These are phyloP conservation scores for Fusarium mundagurra DNA, from an alignment of 2,329 filamentous ascomycete genomes.

Conservation along the genomic window DNA sequence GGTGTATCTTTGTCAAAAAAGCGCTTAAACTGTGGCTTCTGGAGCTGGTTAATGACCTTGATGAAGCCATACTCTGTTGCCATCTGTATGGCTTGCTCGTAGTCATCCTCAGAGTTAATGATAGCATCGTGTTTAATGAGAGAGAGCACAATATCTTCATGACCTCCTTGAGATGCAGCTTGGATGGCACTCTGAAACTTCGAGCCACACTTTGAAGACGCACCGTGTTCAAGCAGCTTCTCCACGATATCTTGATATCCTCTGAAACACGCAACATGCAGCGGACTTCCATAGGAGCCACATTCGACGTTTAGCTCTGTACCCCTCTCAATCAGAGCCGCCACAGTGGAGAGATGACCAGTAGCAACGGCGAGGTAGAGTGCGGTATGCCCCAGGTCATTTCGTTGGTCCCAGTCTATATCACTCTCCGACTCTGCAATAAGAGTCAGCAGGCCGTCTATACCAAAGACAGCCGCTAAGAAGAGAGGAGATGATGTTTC, in stretches of 20 bases:
- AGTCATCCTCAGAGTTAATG: not conserved
- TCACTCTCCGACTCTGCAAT: not conserved
- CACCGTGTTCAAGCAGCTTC: not conserved
- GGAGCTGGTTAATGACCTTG: not conserved
- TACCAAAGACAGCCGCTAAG: not conserved
- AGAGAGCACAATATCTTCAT: not conserved
- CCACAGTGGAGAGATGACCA: not conserved
- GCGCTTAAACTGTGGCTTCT: not conserved
- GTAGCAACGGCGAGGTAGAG: not conserved
- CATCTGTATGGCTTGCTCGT: not conserved
- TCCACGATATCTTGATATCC: not conserved
- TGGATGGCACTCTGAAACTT: not conserved
- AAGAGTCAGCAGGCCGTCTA: not conserved
- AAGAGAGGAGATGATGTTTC: not conserved
- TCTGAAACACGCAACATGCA: not conserved
- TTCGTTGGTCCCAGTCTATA: not conserved
- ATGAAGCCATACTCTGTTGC: not conserved
- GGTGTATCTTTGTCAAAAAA: not conserved
- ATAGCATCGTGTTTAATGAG: not conserved
- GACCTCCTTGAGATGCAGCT: not conserved
- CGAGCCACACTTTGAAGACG: not conserved
- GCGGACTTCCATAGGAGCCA: not conserved
- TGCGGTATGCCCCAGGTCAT: not conserved
- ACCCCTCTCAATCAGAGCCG: not conserved
- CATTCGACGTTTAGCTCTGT: not conserved